These are phyloP conservation scores for Diaporthe aspalathi DNA, from an alignment of 2,329 filamentous ascomycete genomes.

Conservation along the genomic window DNA sequence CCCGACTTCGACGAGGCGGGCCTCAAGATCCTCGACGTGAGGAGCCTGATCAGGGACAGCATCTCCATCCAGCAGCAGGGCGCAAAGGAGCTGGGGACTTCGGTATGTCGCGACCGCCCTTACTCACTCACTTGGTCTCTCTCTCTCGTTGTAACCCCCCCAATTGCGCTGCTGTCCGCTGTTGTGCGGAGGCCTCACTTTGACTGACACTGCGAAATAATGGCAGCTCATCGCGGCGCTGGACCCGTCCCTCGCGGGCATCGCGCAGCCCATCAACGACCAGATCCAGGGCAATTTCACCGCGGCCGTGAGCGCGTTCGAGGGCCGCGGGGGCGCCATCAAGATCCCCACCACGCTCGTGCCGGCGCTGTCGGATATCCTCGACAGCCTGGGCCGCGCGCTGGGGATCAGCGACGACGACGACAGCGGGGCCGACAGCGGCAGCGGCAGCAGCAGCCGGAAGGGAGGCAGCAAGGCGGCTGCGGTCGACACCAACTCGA, in stretches of 20 bases:
- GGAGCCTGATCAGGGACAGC: slow-evolving; percentile 26
- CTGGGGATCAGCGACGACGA: neutral
- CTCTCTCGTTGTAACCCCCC: no score
- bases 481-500: slow-evolving; percentile 18
- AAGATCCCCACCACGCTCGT: slow-evolving; percentile 28
- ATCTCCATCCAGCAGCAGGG: slow-evolving; percentile 24
- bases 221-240: slow-evolving; percentile 22
- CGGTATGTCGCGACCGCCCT: neutral
- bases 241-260: slow-evolving; percentile 19
- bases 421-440: no score
- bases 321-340: slow-evolving; percentile 28
- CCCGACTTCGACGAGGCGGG: slow-evolving; percentile 18
- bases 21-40: slow-evolving; percentile 28
- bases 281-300: slow-evolving; percentile 36
- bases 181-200: no score
- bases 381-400: neutral
- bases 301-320: slow-evolving; percentile 16
- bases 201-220: neutral
- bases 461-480: neutral
- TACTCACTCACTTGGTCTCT: no score
- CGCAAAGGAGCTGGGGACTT: neutral
- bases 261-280: slow-evolving; percentile 32
- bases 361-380: neutral
- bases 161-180: no score
- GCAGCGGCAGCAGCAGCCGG: no score